phyloP scores from a whole-genome alignment of 2,329 filamentous ascomycete genomes.

The Epichloe elymi region DNA sequence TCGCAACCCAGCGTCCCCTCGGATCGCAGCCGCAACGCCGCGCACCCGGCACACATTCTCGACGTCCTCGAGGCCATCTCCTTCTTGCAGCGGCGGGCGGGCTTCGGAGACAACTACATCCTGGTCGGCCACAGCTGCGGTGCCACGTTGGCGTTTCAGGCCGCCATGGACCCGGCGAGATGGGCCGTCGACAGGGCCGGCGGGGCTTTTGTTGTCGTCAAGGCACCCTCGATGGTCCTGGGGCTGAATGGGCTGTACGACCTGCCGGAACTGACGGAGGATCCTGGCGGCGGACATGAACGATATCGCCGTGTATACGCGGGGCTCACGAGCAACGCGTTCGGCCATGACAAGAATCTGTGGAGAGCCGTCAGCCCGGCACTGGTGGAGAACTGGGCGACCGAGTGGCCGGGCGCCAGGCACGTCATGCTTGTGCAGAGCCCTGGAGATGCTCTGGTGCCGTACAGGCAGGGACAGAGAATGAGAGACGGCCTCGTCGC shows the following conservation, averaged over 20 bases:
- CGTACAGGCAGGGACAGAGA: constrained; percentile 4
- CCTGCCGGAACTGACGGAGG: constrained; percentile 15
- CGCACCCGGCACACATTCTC: constrained; percentile 39
- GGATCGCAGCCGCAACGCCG: constrained; percentile 23
- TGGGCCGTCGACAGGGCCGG: constrained; percentile 7
- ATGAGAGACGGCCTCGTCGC: constrained; percentile 3
- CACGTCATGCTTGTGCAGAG: constrained; percentile 6
- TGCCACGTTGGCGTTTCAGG: constrained; percentile 38
- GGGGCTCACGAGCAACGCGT: constrained; percentile 31
- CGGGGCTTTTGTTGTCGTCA: not conserved
- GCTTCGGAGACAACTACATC: constrained; percentile 31
- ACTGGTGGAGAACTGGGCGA: constrained; percentile 2
- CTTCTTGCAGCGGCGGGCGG: constrained; percentile 29
- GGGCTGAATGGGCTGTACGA: constrained; percentile 41
- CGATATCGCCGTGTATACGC: constrained; percentile 22
- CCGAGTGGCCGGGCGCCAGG: constrained; percentile 7
- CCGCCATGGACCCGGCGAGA: constrained; percentile 15
- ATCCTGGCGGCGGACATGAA: constrained; percentile 22
- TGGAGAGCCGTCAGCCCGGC: constrained; percentile 31
- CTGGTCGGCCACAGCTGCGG: constrained; percentile 45
- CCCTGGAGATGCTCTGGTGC: constrained; percentile 6
- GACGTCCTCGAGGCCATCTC: constrained; percentile 35
- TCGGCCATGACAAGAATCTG: constrained; percentile 24
- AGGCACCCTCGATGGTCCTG: constrained; percentile 22
- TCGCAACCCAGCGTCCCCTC: constrained; percentile 1